A percentile compares a stretch with the other conserved stretches of the same genome.
Conservation (phyloP, 2,329 filamentous ascomycete species). For the Exophiala dermatitidis region DNA sequence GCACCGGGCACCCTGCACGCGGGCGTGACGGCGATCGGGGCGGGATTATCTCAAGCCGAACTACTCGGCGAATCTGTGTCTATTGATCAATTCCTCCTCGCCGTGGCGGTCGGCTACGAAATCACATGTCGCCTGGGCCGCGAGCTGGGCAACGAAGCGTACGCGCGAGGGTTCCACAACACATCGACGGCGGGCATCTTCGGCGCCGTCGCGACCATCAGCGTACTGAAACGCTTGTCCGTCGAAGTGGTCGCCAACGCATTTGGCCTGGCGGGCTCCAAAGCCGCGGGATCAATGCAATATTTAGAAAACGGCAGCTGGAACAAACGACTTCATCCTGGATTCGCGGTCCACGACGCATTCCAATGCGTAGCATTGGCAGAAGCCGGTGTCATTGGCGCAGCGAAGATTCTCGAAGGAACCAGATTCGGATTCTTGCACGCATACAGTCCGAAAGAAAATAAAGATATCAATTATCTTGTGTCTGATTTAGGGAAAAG, state of each 20-base stretch:
- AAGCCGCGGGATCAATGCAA: conserved; percentile 36
- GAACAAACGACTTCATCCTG: conserved; percentile 37
- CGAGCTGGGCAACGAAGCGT: conserved; percentile 32
- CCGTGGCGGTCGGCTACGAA: conserved; percentile 33
- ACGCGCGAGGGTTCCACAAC: conserved; percentile 36
- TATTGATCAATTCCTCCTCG: conserved; percentile 29
- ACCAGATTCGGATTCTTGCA: conserved; percentile 21
- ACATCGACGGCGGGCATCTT: conserved; percentile 35
- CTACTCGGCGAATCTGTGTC: conserved; percentile 21
- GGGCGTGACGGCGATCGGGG: conserved; percentile 34
- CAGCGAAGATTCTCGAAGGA: conserved; percentile 23
- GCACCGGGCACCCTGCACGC: conserved; percentile 38
- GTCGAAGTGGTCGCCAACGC: conserved; percentile 29
- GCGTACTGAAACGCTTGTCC: conserved; percentile 28
- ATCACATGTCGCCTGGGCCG: conserved; percentile 31
- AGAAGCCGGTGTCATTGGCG: conserved; percentile 31
- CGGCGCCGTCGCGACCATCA: conserved; percentile 32
- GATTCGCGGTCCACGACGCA: conserved; percentile 36
- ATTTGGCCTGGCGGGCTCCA: conserved; percentile 34
- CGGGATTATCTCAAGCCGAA: conserved; percentile 31
- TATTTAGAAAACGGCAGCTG: conserved; percentile 36
- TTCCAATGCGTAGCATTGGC: conserved; percentile 34
- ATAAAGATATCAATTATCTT: conserved; percentile 14
- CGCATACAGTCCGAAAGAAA: conserved; percentile 20
- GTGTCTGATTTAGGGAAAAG: conserved; percentile 12